phyloP scores from a whole-genome alignment of 345 rosid genomes.

The Hibiscus syriacus region DNA sequence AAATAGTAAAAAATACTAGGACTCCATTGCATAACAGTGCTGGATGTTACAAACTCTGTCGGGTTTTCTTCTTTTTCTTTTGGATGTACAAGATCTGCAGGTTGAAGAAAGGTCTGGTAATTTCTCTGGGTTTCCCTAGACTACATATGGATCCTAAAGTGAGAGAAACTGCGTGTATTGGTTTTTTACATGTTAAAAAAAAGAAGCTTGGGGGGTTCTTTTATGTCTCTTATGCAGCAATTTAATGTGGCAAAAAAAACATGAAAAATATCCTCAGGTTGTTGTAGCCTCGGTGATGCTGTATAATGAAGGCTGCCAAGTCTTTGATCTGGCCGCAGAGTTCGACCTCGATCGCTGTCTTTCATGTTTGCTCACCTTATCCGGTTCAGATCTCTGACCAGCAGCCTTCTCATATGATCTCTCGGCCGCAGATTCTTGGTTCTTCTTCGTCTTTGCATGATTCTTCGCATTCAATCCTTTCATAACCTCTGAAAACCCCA shows the following conservation, averaged over 20 bases:
- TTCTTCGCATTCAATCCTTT: slow-evolving; percentile 68
- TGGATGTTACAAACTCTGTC: slow-evolving; percentile 8
- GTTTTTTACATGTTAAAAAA: slow-evolving; percentile 5
- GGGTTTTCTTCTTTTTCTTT: not conserved
- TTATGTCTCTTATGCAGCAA: not conserved
- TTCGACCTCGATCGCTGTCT: slow-evolving; percentile 40
- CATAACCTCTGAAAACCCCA: slow-evolving; percentile 57
- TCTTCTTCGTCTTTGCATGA: slow-evolving; percentile 49
- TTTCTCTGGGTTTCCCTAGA: not conserved
- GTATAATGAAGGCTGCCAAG: slow-evolving; percentile 89
- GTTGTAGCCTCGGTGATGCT: slow-evolving; percentile 80
- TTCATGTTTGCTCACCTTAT: slow-evolving; percentile 51
- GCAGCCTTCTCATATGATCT: slow-evolving; percentile 15
- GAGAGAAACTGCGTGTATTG: slow-evolving; percentile 1
- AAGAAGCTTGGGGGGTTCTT: not conserved
- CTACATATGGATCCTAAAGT: slow-evolving; percentile 3
- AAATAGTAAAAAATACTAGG: not conserved
- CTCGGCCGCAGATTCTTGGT: slow-evolving; percentile 11
- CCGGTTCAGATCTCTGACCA: slow-evolving; percentile 26
- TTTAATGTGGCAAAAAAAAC: not conserved
- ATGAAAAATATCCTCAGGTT: slow-evolving; percentile 24
- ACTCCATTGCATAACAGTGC: slow-evolving; percentile 13
- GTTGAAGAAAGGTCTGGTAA: not conserved
- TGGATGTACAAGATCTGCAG: slow-evolving; percentile 19
- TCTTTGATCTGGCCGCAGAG: slow-evolving; percentile 56